Conservation (phyloP, 192 early-diverging fungal genomes). For the Coemansia sp. region DNA sequence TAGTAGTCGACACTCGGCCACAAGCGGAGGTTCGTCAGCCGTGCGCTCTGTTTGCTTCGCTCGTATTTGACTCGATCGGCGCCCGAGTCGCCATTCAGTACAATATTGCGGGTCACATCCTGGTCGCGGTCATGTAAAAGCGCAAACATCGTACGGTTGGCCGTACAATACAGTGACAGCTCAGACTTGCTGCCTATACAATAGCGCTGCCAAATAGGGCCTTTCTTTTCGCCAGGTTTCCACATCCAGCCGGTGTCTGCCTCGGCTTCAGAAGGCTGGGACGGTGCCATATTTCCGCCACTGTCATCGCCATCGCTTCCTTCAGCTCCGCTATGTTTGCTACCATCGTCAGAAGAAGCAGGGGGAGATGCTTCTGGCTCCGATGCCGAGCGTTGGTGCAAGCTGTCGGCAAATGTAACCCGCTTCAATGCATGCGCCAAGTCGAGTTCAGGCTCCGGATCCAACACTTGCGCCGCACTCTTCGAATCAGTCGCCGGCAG, state of each 20-base stretch:
- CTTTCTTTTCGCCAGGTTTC: background rate
- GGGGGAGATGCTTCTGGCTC: too few species aligned
- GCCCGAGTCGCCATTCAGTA: slow-evolving; percentile 14
- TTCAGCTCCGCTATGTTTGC: too few species aligned
- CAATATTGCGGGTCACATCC: slow-evolving; percentile 13
- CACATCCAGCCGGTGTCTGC: background rate
- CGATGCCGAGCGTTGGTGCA: too few species aligned
- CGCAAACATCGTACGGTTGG: slow-evolving; percentile 21
- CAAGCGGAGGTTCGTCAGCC: background rate
- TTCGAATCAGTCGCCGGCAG: too few species aligned
- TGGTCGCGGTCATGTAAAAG: slow-evolving; percentile 9
- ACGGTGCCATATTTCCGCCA: too few species aligned
- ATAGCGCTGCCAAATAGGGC: background rate
- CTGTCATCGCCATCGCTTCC: too few species aligned
- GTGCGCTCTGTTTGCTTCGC: background rate
- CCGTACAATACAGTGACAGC: background rate
- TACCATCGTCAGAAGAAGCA: too few species aligned
- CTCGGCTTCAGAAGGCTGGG: background rate
- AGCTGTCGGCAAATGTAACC: too few species aligned
- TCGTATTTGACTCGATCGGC: background rate
- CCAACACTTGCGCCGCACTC: too few species aligned
- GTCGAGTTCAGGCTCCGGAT: too few species aligned
- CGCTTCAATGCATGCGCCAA: too few species aligned
- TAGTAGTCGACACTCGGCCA: slow-evolving; percentile 23
- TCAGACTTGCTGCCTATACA: background rate